Base-by-base conservation (phyloP, 495 filamentous ascomycete genomes). In the Podospora comata region DNA sequence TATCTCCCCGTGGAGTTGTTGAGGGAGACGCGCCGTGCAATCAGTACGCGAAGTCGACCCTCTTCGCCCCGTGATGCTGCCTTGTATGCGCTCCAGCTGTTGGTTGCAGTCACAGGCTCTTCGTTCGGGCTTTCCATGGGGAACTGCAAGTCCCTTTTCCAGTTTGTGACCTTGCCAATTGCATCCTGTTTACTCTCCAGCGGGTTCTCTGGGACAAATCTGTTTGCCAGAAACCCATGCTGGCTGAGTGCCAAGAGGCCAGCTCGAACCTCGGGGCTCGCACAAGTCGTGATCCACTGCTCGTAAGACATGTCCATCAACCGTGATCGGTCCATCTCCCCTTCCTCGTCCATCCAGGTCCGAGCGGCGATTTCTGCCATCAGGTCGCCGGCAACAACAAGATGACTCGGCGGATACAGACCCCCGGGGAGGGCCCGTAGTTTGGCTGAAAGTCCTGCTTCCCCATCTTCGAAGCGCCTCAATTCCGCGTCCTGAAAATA, bases 301-400 rank as follows among this genome's bases (percentile, higher is more conserved):
- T 62, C 26, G 20, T 28, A 62, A 11, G 60, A 39, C 60, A 28
- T 62, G 15, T 44, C 7, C 15, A 62, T 4, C 30, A 62, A 16
- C 30, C 19, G 20, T 18, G 5, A 4, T 20, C 60, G 60, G 34
- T 44, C 15, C 60, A 62, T 3, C 30, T 62, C 34, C 7, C 20
- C 60, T 18, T 62, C 20, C 60, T 62, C 5, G 32, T 62, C 60
- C 2, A 62, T 62, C 60, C 60, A 62, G 13, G 30, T 62, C 3
- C 30, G 15, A 11, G 30, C 60, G 15, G 30, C 3, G 11, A 62
- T 62, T 20, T 62, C 60, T 18, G 4, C 26, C 20, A 44, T 62
- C 15, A 30, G 60, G 0, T 62, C 60, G 30, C 6, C 30, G 19
- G 30, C 30, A 34, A 62, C 19, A 4, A 32, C 60, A 20, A 62